A percentile compares a stretch with the other conserved stretches of the same genome.
These are phyloP conservation scores for Brassica incana DNA, from an alignment of 345 rosid species.

Conservation along the genomic window DNA sequence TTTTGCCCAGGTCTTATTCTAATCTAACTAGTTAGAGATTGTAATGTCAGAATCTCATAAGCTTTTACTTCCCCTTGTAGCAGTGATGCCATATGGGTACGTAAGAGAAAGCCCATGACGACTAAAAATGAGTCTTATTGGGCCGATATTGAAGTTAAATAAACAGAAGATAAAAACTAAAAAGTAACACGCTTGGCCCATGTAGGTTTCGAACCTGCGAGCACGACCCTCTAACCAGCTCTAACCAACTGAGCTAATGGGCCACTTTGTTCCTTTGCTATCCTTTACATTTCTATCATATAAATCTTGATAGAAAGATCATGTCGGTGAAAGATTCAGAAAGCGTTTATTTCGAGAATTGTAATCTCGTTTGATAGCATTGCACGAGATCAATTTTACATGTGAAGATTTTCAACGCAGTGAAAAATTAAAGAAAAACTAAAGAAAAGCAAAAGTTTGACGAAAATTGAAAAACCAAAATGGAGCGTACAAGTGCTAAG, in stretches of 20 bases:
- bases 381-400: neutral
- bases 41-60: too few relatives aligned
- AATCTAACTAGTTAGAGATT: too few relatives aligned
- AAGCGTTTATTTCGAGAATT: neutral
- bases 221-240: conserved; percentile 69
- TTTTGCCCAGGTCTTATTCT: too few relatives aligned
- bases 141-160: neutral
- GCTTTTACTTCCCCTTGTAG: neutral
- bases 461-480: neutral
- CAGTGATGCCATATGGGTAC: neutral
- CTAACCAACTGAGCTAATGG: conserved; percentile 52
- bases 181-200: conserved; percentile 15
- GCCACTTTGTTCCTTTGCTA: neutral
- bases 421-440: neutral
- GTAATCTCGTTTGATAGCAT: neutral
- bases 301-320: neutral
- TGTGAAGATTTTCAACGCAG: neutral
- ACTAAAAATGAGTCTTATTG: neutral
- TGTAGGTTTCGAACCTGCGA: conserved; percentile 48
- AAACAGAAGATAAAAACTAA: neutral
- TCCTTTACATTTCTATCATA: too few relatives aligned
- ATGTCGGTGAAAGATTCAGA: neutral
- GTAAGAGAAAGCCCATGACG: neutral
- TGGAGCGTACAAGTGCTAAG: conserved; percentile 15
- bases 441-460: neutral